A percentile compares a stretch with the other conserved stretches of the same genome.
These are phyloP conservation scores for Eimeria zaria DNA, from an alignment of 169 alveolate species.

Conservation along the genomic window DNA sequence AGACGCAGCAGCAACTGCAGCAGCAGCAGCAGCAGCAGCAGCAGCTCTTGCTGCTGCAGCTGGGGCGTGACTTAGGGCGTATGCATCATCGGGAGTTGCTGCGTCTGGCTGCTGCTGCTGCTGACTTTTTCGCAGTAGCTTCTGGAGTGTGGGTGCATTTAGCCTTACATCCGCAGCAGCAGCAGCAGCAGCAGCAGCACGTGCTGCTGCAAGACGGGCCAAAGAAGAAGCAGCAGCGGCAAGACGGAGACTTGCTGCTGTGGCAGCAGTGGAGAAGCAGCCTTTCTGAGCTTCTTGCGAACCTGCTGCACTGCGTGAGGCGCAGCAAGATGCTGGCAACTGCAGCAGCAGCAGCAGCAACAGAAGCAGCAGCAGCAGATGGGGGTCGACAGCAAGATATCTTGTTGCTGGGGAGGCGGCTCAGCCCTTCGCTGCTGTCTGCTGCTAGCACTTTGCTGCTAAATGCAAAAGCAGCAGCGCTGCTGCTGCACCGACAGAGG, in stretches of 20 bases:
- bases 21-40: conserved; percentile 24
- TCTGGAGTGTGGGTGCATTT: conserved; percentile 40
- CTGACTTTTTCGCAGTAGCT: conserved; percentile 29
- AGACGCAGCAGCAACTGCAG: conserved; percentile 23
- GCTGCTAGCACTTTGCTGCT: conserved; percentile 68
- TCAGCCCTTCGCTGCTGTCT: conserved; percentile 44
- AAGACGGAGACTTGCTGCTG: not conserved
- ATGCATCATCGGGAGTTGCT: not conserved
- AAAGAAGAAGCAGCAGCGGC: conserved; percentile 45
- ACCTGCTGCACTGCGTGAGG: conserved; percentile 66
- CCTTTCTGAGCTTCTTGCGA: not conserved
- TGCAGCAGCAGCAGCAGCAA: conserved; percentile 28
- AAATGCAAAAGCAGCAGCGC: conserved; percentile 40
- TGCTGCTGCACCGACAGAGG: conserved; percentile 62
- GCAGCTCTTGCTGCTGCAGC: not conserved
- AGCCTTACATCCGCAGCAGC: conserved; percentile 35
- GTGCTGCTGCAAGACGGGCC: conserved; percentile 42
- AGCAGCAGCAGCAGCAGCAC: conserved; percentile 21
- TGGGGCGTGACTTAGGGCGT: not conserved
- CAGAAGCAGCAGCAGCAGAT: not conserved
- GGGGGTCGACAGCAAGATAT: not conserved
- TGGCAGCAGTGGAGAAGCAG: conserved; percentile 39
- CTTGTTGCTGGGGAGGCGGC: not conserved
- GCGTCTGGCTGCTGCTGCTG: conserved; percentile 21
- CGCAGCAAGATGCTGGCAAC: conserved; percentile 51